Evolutionary conservation across 306 rosid species (phyloP), one percentile per base, ranked within the genome.

Genomic region (Corylus avellana): DNA sequence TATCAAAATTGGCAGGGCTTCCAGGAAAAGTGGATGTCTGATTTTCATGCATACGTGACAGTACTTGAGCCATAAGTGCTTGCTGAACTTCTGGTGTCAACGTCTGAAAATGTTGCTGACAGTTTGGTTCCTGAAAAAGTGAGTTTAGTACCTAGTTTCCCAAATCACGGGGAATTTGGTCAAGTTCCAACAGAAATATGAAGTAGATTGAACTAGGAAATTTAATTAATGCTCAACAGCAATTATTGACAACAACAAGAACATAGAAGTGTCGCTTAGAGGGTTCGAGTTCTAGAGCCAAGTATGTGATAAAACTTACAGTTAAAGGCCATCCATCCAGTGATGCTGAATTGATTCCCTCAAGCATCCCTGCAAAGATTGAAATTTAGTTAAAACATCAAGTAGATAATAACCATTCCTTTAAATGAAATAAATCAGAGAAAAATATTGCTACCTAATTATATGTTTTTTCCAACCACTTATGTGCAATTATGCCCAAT

Each of bases 111-210:
- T 61, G 85, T 11, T 76, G 85, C 22, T 8, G 74, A 75, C 35
- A 58, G 53, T 82, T 80, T 68, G 75, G 84, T 68, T 70, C 82
- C 77, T 84, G 86, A 81, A 84, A 51, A 84, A 70, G 73, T 76
- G 89, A 75, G 55, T 79, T 76, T 46, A 79, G 69, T 51, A 58
- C 67, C 77, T 72, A 82, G 57, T 74, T 54, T 83, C 72, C 75
- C 64, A 27, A 18, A 79, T 14, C 78, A 69, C 12, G 20, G 55
- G 32, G 29, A 35, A 6, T 70, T 39, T 63, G 64, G 44, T 72
- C 64, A 84, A 61, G 51, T 77, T 80, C 59, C 35, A 75, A 35
- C 59, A 32, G 22, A 75, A 63, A 72, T 76, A 78, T 29, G 61
- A 59, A 83, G 76, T 53, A 70, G 59, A 70, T 50, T 72, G 61